These are phyloP conservation scores for Sanguinoderma infundibulare DNA, from an alignment of 1,284 basidiomycete species.

Conservation along the genomic window DNA sequence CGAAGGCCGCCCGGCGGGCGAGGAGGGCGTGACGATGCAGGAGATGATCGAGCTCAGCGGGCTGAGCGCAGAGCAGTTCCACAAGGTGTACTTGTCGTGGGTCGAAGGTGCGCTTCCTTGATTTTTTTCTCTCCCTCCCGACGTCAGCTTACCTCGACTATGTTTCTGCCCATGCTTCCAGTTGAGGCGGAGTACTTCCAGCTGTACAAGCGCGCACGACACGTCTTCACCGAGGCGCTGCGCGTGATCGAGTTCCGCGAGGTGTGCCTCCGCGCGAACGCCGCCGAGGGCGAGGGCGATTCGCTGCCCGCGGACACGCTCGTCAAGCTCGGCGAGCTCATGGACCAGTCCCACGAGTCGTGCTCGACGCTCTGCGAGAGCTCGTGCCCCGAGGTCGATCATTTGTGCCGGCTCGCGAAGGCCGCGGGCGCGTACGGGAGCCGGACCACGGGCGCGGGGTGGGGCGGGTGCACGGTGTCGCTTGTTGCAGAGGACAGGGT, in stretches of 20 bases:
- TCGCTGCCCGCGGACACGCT: conserved; percentile 35
- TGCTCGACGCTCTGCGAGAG: conserved; percentile 76
- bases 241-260: conserved; percentile 77
- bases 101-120: conserved; percentile 61
- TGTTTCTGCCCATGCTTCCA: conserved; percentile 39
- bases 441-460: conserved; percentile 84
- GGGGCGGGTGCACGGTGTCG: conserved; percentile 90
- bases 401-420: conserved; percentile 63
- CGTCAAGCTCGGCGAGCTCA: conserved; percentile 66
- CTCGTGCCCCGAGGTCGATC: conserved; percentile 79
- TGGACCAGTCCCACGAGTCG: conserved; percentile 79
- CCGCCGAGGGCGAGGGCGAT: conserved; percentile 12
- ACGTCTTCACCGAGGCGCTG: conserved; percentile 79
- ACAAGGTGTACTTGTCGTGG: conserved; percentile 74
- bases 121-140: neutral
- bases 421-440: conserved; percentile 79
- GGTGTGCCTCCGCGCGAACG: conserved; percentile 55
- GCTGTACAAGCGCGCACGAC: conserved; percentile 78
- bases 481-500: conserved; percentile 76
- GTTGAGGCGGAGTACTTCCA: conserved; percentile 82
- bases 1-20: conserved; percentile 35
- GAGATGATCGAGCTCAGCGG: conserved; percentile 76
- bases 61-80: conserved; percentile 58
- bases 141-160: neutral
- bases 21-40: conserved; percentile 67